Percentiles rank a stretch among this genome's conserved stretches.
Conservation (phyloP, 139 green algal species). For the Chlamydomonas eustigma region DNA sequence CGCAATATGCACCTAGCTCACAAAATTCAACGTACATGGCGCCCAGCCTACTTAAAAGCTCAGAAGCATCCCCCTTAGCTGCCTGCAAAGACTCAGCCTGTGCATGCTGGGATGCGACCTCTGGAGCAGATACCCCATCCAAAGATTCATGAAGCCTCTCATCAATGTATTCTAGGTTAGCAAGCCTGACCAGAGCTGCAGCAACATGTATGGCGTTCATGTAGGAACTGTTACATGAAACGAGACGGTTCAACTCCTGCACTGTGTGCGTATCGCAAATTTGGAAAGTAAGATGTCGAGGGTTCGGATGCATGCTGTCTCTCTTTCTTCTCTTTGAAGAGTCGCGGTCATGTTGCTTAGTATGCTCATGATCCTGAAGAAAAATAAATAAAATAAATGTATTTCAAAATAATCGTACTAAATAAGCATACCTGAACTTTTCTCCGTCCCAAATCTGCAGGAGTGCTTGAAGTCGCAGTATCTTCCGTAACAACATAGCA, state of each 20-base stretch:
- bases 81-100: neutral
- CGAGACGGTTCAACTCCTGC: slow-evolving; percentile 21
- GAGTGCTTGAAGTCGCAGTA: no score
- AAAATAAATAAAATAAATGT: no score
- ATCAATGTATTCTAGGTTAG: slow-evolving; percentile 13
- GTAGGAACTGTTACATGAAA: neutral
- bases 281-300: neutral
- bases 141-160: neutral
- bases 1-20: slow-evolving; percentile 3
- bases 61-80: neutral
- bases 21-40: neutral
- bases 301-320: no score
- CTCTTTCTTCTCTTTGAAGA: no score
- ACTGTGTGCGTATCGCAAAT: neutral
- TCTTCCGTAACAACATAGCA: no score
- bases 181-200: slow-evolving; percentile 26
- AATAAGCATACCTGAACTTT: no score
- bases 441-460: no score
- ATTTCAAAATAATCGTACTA: no score
- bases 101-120: neutral
- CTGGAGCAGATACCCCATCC: neutral
- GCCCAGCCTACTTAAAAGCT: neutral
- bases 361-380: no score
- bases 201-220: slow-evolving; percentile 37
- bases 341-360: no score